Conservation (phyloP, 208 protist species). For the Porcisia deanei region DNA sequence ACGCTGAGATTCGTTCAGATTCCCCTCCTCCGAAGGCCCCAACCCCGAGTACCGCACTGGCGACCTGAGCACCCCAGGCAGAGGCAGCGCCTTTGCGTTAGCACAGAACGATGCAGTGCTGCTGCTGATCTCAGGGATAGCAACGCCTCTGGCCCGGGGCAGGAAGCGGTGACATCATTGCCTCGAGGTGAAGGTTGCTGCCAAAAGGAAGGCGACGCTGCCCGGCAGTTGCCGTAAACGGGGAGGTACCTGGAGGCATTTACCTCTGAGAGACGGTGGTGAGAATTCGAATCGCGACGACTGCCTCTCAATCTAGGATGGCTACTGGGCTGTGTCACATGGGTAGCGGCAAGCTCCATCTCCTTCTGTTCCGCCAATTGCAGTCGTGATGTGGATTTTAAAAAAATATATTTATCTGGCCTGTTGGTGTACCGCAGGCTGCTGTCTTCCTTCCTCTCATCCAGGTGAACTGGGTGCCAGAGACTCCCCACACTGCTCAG, state of each 20-base stretch:
- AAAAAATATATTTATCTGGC: background rate
- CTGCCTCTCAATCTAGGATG: background rate
- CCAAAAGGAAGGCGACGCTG: background rate
- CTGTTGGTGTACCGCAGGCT: background rate
- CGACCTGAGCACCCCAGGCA: background rate
- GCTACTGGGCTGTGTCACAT: background rate
- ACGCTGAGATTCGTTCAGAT: background rate
- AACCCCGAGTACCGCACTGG: background rate
- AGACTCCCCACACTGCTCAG: background rate
- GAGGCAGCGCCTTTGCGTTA: conserved; percentile 12
- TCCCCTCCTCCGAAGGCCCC: conserved; percentile 6
- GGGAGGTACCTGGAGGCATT: background rate
- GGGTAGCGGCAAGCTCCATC: background rate
- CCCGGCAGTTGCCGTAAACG: background rate
- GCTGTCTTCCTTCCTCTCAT: background rate
- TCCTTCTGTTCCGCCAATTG: background rate
- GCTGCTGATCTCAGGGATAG: background rate
- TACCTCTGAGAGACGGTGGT: background rate
- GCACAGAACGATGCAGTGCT: conserved; percentile 9
- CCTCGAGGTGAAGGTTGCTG: background rate
- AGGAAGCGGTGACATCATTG: background rate
- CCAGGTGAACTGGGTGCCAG: background rate
- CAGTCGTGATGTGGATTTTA: background rate
- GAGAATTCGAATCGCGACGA: background rate
- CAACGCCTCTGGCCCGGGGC: background rate